A percentile compares a stretch with the other conserved stretches of the same genome.
Conservation (phyloP, 2,329 filamentous ascomycete genomes). For the Calcarisporium arbuscula region DNA sequence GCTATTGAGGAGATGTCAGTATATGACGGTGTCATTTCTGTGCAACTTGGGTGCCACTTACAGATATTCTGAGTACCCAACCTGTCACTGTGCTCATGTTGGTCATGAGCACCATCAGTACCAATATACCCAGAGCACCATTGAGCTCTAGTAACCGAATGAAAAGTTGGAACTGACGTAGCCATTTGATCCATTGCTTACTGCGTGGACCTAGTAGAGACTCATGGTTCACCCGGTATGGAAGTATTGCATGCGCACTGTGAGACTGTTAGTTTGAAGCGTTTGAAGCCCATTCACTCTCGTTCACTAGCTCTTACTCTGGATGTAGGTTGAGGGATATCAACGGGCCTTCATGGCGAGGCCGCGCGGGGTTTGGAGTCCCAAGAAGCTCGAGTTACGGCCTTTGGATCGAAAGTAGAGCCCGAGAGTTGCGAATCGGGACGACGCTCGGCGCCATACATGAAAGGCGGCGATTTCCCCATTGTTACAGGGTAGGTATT, state of each 20-base stretch:
- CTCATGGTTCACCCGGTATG: constrained; percentile 54
- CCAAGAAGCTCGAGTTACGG: constrained; percentile 74
- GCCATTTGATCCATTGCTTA: constrained; percentile 64
- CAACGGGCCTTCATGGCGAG: constrained; percentile 67
- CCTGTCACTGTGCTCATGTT: constrained; percentile 57
- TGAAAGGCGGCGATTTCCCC: constrained; percentile 51
- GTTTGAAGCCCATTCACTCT: too few species aligned
- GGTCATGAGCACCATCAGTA: constrained; percentile 71
- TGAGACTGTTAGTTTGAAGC: constrained; percentile 7
- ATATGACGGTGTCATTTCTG: too few species aligned
- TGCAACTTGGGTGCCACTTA: constrained; percentile 48
- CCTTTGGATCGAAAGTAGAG: constrained; percentile 76
- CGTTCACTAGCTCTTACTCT: too few species aligned
- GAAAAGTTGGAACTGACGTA: constrained; percentile 61
- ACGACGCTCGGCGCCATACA: constrained; percentile 56
- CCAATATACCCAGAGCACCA: constrained; percentile 63
- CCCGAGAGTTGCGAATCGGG: constrained; percentile 47
- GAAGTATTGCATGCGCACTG: constrained; percentile 57
- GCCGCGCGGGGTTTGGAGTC: constrained; percentile 53
- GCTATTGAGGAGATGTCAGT: too few species aligned
- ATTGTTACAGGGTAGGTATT: too few species aligned
- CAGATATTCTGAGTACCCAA: constrained; percentile 72
- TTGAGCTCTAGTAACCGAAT: constrained; percentile 62
- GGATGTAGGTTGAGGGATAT: constrained; percentile 81
- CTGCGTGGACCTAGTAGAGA: constrained; percentile 62